phyloP scores from a whole-genome alignment of 306 rosid genomes.

The Glycine soja region DNA sequence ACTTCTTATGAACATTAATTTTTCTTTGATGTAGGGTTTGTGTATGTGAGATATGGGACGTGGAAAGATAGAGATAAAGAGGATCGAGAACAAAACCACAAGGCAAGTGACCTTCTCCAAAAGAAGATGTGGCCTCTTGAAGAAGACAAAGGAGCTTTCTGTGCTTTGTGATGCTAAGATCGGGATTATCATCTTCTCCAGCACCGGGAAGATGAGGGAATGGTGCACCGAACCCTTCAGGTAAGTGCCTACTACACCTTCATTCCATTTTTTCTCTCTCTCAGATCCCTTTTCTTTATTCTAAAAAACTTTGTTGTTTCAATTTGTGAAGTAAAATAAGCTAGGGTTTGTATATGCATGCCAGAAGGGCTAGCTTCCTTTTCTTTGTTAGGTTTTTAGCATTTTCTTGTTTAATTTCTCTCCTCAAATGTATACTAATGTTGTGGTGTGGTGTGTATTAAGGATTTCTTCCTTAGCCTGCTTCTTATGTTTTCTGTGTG shows the following conservation, averaged over 20 bases:
- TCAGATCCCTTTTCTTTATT: neutral
- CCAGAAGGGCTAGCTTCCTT: neutral
- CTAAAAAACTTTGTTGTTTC: too few relatives aligned
- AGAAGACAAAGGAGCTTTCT: constrained; percentile 83
- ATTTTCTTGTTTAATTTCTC: neutral
- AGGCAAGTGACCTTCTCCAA: constrained; percentile 78
- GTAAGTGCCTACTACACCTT: constrained; percentile 19
- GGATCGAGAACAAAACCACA: constrained; percentile 67
- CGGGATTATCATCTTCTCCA: constrained; percentile 71
- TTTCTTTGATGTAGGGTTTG: constrained; percentile 36
- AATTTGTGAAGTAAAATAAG: too few relatives aligned
- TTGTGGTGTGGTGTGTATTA: neutral
- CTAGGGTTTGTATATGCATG: too few relatives aligned
- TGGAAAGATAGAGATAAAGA: constrained; percentile 68
- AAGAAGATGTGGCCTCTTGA: constrained; percentile 62
- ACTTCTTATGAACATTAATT: neutral
- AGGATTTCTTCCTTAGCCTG: neutral
- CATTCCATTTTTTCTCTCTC: neutral
- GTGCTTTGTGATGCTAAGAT: constrained; percentile 81
- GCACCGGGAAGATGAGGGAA: constrained; percentile 63
- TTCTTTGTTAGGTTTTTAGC: neutral
- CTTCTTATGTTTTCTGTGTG: neutral
- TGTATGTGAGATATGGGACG: constrained; percentile 60
- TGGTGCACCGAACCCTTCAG: constrained; percentile 61
- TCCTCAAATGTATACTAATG: neutral